Base-by-base conservation (phyloP, 345 rosid genomes). In the Hirschfeldia incana region DNA sequence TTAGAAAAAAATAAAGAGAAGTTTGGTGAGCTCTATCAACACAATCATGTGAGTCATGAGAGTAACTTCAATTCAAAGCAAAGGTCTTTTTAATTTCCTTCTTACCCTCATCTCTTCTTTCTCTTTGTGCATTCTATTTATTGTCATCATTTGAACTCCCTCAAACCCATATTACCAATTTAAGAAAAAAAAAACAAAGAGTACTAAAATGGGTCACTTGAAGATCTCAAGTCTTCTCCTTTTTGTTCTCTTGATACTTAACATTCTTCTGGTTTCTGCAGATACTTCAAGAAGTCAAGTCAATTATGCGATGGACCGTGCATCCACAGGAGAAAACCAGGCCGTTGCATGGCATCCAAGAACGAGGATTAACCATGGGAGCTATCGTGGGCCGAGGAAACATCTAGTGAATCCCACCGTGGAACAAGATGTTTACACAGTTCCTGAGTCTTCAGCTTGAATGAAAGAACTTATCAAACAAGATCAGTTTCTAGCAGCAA, bases 41-140 rank as follows among this genome's bases (percentile, higher is more conserved):
- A 74, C 71, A n/a, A 49, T 79, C 78, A 79, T 79, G 83, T 63
- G 83, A 69, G 49, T 39, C 78, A 74, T 74, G 82, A 79, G 82
- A 51, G 79, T 74, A 16, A 74, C 83, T 74, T 79, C 83, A 69
- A 79, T 79, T 9, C 75, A 74, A 79, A 74, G 83, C 79, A 69
- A 74, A 74, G 75, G 21, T 39, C 70, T 67, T 69, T 61, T 62
- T 8, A 9, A 9, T 74, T 49, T 51, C 51, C 44, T 44, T 79
- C 74, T 79, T 67, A 67, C 51, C 76, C 66, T 28, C 3, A 4
- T 61, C 16, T 28, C 60, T 49, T 17, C 55, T 65, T 65, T 34
- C 49, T 44, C 12, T 44, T 60, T 53, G 16, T 17, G 69, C 66
- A 13, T 73, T 69, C 66, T 74, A 74, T 79, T 68, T 74, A 79